These are phyloP conservation scores for Patellifolia procumbens DNA, from an alignment of 179 eudicot species.

Conservation along the genomic window DNA sequence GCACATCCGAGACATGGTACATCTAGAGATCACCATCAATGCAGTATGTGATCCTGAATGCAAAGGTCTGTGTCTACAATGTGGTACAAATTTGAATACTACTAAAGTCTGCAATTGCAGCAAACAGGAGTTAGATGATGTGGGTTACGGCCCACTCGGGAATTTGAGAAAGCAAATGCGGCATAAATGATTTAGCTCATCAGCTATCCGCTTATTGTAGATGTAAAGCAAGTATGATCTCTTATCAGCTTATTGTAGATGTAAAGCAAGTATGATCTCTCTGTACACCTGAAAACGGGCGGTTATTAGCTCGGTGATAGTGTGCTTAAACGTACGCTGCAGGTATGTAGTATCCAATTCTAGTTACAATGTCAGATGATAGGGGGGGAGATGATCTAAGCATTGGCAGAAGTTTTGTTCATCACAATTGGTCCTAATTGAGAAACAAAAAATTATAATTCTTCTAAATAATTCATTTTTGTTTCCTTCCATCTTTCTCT, in stretches of 20 bases:
- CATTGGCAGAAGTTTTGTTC: no score
- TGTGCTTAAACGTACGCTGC: neutral
- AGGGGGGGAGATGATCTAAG: no score
- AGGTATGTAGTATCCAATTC: neutral
- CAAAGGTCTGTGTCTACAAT: conserved; percentile 72
- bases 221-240: neutral
- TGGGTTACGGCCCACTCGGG: conserved; percentile 61
- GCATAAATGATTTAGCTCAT: conserved; percentile 27
- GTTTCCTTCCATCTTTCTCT: no score
- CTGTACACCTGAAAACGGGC: neutral
- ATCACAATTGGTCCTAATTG: no score
- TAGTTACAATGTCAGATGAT: no score
- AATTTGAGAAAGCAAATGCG: conserved; percentile 64
- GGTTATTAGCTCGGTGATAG: no score
- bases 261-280: neutral
- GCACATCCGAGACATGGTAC: conserved; percentile 81
- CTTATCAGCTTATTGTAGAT: neutral
- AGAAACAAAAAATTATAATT: no score
- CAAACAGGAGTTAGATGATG: conserved; percentile 31
- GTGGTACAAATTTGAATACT: conserved; percentile 71
- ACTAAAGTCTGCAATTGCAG: conserved; percentile 55
- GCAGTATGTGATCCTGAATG: conserved; percentile 69
- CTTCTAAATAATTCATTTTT: no score
- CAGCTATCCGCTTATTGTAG: neutral
- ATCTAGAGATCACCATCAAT: conserved; percentile 74